Evolutionary conservation across 345 rosid species (phyloP).

Genomic region (Syzygium jambos): DNA sequence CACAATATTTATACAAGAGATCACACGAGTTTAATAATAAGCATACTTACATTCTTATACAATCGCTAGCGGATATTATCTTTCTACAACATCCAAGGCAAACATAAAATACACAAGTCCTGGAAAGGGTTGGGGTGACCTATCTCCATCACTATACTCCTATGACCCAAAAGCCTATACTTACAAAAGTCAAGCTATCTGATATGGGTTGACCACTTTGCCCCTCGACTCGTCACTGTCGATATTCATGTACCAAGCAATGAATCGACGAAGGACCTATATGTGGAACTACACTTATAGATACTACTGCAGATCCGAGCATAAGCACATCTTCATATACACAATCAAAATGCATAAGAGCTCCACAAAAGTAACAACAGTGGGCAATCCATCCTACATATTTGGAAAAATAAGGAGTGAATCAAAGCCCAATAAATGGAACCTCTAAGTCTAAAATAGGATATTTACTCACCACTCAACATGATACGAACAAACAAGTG

Average conservation of each 20-base stretch:
- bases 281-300: neutral
- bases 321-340: neutral
- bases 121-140: neutral
- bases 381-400: neutral
- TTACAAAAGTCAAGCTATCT: neutral
- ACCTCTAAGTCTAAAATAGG: neutral
- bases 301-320: too few relatives aligned
- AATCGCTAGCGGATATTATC: too few relatives aligned
- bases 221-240: neutral
- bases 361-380: neutral
- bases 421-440: too few relatives aligned
- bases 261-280: fast-evolving
- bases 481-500: neutral
- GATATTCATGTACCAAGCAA: neutral
- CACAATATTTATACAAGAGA: too few relatives aligned
- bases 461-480: neutral
- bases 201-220: neutral
- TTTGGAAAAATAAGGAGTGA: too few relatives aligned
- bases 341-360: neutral
- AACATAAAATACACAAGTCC: neutral
- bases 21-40: too few relatives aligned
- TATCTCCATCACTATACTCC: neutral
- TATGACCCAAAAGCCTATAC: neutral
- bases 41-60: too few relatives aligned
- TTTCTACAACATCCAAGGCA: too few relatives aligned